Conservation (phyloP, 306 rosid species). For the Lablab purpureus region DNA sequence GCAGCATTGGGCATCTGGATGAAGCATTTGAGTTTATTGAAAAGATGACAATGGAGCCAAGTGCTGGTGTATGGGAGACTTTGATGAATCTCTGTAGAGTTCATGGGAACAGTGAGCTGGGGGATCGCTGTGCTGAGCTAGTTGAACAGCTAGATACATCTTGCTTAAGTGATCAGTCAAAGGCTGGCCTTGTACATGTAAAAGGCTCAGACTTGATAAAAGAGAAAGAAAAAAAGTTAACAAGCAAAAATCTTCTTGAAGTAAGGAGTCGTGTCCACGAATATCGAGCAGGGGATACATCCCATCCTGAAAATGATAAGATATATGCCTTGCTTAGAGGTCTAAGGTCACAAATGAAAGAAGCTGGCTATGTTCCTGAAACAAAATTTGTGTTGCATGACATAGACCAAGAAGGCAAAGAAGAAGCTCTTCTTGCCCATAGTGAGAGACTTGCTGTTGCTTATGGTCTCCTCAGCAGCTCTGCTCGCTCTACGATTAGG, state of each 20-base stretch:
- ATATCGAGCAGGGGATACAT: conserved; percentile 88
- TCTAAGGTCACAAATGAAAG: conserved; percentile 79
- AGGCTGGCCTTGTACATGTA: conserved; percentile 74
- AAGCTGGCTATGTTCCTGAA: conserved; percentile 84
- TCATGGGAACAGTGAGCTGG: conserved; percentile 76
- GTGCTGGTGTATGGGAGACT: conserved; percentile 69
- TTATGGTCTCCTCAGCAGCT: conserved; percentile 71
- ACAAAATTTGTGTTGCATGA: conserved; percentile 87
- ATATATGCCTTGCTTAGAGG: conserved; percentile 72
- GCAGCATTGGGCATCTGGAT: conserved; percentile 72
- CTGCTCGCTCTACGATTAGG: conserved; percentile 73
- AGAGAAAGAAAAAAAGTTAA: conserved; percentile 66
- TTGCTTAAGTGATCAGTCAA: conserved; percentile 66
- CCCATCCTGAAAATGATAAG: conserved; percentile 75
- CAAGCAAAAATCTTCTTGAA: conserved; percentile 66
- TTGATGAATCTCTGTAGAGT: conserved; percentile 83
- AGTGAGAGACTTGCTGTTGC: conserved; percentile 91
- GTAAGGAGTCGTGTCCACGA: conserved; percentile 81
- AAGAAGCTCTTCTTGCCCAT: conserved; percentile 81
- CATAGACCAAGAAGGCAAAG: conserved; percentile 84
- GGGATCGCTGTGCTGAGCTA: conserved; percentile 78
- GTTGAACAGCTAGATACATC: conserved; percentile 72
- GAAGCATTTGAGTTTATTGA: conserved; percentile 83
- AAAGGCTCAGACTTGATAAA: conserved; percentile 62
- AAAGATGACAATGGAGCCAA: conserved; percentile 74